Evolutionary conservation across 345 rosid species (phyloP), one percentile per base, ranked within the genome.

Genomic region (Eucalyptus guilfoylei): DNA sequence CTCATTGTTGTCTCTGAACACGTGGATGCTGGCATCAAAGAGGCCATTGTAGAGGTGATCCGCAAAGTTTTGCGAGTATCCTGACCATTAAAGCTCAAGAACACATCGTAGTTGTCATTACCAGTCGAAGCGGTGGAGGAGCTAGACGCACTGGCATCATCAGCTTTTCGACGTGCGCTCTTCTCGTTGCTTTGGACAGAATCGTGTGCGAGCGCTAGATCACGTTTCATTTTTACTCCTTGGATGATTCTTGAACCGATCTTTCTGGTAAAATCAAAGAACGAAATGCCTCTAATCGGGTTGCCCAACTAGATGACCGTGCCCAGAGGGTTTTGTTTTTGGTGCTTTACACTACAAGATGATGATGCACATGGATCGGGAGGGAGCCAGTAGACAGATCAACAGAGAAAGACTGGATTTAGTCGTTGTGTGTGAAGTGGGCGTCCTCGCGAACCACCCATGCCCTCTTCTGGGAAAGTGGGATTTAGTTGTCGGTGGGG

Each of bases 111-210:
- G 3, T 19, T 49, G 8, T 49, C 15, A 14, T 1, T 49, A 5
- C 49, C 16, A 2, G 6, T 15, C 2, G 5, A 4, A 13, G 15
- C 0, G 49, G 49, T 6, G 6, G 15, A 48, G 0, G 6, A 48
- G 13, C 2, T 48, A 13, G 2, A 48, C 0, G 13, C 6, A 6
- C 15, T 2, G 2, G 49, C 13, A 48, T 48, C 6, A 1, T 48
- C 49, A 13, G 13, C 15, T 48, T 47, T 47, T 15, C 19, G 52
- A 49, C 19, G 52, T 0, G 7, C 15, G 17, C 52, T 49, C 52
- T 49, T 5, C 52, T 49, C 15, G 17, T 49, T 49, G 52, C 52
- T 49, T 7, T 49, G 2, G 52, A 5, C 52, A 49, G 5, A 48
- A 48, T 48, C 12, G 49, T 14, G 2, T 48, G 49, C 49, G 19